Evolutionary conservation across 139 green algal genomes (phyloP).

Genomic region (Tetraselmis striata): DNA sequence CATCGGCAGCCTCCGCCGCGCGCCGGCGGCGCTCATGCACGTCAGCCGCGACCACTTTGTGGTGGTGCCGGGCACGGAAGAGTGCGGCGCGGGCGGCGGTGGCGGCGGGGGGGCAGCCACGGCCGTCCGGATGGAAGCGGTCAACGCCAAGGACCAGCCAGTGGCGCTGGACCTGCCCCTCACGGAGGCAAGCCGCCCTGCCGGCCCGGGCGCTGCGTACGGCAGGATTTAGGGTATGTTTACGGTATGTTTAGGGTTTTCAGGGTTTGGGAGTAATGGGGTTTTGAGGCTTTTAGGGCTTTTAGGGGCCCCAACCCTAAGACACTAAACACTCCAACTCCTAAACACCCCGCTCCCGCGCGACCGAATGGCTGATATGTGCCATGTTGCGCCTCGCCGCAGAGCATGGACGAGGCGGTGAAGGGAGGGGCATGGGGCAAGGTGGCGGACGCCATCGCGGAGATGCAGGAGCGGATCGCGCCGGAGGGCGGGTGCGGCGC

Average conservation of each 20-base stretch:
- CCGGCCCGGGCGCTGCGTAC: too few species aligned
- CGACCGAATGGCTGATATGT: too few species aligned
- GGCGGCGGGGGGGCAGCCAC: too few species aligned
- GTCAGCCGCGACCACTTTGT: slow-evolving; percentile 37
- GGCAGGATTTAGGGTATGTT: too few species aligned
- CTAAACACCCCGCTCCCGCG: too few species aligned
- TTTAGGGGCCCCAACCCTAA: too few species aligned
- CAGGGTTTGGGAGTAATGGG: too few species aligned
- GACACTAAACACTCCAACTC: too few species aligned
- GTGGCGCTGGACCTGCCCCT: slow-evolving; percentile 20
- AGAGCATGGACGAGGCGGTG: not conserved
- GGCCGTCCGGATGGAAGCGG: not conserved
- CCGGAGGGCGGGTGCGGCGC: not conserved
- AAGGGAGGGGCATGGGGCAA: not conserved
- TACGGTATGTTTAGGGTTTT: too few species aligned
- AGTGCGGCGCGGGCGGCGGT: too few species aligned
- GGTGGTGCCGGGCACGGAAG: not conserved
- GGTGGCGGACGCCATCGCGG: not conserved
- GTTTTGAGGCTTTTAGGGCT: too few species aligned
- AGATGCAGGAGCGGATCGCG: not conserved
- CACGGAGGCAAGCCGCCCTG: not conserved
- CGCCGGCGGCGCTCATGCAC: slow-evolving; percentile 35
- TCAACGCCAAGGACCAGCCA: not conserved
- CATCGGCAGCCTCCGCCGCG: slow-evolving; percentile 22
- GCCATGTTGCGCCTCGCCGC: too few species aligned